phyloP scores from a whole-genome alignment of 345 rosid species.

The Streptanthus diversifolius region DNA sequence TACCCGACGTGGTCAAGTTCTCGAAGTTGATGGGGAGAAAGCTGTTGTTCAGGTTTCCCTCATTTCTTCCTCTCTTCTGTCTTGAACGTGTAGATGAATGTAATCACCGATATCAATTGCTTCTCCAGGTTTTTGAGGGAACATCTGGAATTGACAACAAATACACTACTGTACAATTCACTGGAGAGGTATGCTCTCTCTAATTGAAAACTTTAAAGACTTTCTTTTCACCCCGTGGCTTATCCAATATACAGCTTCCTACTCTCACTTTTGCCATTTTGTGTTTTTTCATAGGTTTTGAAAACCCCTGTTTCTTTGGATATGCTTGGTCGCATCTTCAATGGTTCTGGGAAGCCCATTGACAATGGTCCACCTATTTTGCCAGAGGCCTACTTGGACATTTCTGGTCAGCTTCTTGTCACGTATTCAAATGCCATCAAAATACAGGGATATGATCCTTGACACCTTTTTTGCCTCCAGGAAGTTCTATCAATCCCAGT shows the following conservation, averaged over 20 bases:
- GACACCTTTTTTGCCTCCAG: neutral
- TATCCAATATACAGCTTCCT: neutral
- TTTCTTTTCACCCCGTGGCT: neutral
- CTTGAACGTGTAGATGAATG: neutral
- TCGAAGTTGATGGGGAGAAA: conserved; percentile 97
- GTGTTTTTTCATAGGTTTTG: conserved; percentile 48
- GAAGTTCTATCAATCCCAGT: neutral
- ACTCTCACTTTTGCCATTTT: neutral
- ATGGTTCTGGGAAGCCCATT: conserved; percentile 91
- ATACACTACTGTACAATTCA: conserved; percentile 71
- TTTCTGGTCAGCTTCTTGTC: conserved; percentile 50
- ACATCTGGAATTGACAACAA: conserved; percentile 86
- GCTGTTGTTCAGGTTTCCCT: conserved; percentile 82
- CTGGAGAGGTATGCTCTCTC: conserved; percentile 53
- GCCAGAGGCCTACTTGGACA: conserved; percentile 89
- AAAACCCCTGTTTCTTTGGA: conserved; percentile 88
- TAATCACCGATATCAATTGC: neutral
- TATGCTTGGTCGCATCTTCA: conserved; percentile 90
- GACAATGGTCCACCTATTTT: conserved; percentile 90
- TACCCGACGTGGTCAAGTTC: conserved; percentile 87
- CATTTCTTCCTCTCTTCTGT: neutral
- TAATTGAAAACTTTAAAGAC: neutral
- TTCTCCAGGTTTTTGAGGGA: conserved; percentile 68
- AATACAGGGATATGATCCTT: neutral
- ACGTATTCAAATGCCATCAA: neutral